Percentiles rank a stretch among this genome's conserved stretches.
phyloP scores from a whole-genome alignment of 495 filamentous ascomycete genomes.

The Aspergillus funiculosus region DNA sequence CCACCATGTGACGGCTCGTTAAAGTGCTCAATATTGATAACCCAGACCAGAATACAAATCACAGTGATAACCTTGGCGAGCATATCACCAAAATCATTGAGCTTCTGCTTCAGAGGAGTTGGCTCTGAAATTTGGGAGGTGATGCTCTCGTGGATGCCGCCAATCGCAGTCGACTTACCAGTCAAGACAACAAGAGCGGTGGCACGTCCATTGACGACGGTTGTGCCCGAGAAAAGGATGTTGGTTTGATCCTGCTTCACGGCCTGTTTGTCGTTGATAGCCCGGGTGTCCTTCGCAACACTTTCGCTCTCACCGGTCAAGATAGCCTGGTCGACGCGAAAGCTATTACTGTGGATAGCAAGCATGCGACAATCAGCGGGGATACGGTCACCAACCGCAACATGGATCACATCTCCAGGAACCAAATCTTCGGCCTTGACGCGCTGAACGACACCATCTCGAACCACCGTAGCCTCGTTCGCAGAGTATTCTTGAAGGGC shows the following conservation, averaged over 20 bases:
- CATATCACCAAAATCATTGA: conserved; percentile 96
- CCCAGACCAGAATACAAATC: conserved; percentile 94
- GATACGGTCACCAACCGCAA: conserved; percentile 88
- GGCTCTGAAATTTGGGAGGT: conserved; percentile 96
- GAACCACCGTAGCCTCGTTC: conserved; percentile 90
- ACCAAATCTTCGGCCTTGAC: conserved; percentile 94
- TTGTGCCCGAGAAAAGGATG: conserved; percentile 98
- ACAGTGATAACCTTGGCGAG: conserved; percentile 97
- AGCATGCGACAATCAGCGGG: conserved; percentile 95
- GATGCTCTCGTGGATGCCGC: conserved; percentile 98
- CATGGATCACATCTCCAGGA: conserved; percentile 85
- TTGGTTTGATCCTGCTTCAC: conserved; percentile 98
- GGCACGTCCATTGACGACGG: conserved; percentile 90
- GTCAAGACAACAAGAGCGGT: conserved; percentile 90
- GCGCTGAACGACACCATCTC: conserved; percentile 65
- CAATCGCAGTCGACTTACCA: conserved; percentile 87
- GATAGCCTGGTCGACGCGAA: conserved; percentile 93
- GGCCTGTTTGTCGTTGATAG: conserved; percentile 70
- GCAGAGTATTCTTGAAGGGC: conserved; percentile 98
- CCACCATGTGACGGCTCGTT: conserved; percentile 87
- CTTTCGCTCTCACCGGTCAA: conserved; percentile 98
- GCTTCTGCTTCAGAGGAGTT: conserved; percentile 94
- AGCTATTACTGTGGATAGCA: conserved; percentile 93
- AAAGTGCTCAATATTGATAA: conserved; percentile 98
- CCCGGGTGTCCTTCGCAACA: conserved; percentile 72